A percentile compares a stretch with the other conserved stretches of the same genome.
Conservation (phyloP, 176 grass and related monocot genomes). For the Olyra latifolia region DNA sequence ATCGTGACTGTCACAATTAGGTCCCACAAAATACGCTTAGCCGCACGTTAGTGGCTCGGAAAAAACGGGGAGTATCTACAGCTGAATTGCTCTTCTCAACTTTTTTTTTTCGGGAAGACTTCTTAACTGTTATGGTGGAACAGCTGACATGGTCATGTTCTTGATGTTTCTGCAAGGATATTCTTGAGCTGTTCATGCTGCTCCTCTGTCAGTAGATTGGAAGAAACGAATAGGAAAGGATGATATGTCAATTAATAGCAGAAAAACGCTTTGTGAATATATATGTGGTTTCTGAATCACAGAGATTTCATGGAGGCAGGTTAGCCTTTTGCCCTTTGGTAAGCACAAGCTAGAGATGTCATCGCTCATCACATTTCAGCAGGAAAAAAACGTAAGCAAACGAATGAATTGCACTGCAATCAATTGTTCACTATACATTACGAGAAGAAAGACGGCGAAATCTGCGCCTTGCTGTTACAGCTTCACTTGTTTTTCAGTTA, state of each 20-base stretch:
- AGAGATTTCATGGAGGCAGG: too few relatives aligned
- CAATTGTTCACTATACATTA: constrained; percentile 4
- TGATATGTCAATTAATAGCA: not conserved
- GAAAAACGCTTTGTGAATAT: not conserved
- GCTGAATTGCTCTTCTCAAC: not conserved
- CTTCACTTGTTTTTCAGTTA: not conserved
- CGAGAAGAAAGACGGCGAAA: not conserved
- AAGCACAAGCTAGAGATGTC: not conserved
- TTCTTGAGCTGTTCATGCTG: not conserved
- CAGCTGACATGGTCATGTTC: not conserved
- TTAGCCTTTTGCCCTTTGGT: too few relatives aligned
- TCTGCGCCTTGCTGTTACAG: not conserved
- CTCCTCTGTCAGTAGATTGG: not conserved
- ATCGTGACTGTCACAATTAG: not conserved
- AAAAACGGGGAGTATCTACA: not conserved
- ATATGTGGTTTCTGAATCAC: not conserved
- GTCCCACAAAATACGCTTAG: constrained; percentile 16
- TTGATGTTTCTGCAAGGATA: not conserved
- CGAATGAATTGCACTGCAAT: not conserved
- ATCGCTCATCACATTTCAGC: not conserved
- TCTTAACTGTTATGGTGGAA: not conserved
- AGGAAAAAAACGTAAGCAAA: not conserved
- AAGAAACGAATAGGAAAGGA: not conserved
- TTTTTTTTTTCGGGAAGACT: too few relatives aligned
- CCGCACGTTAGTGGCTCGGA: not conserved